Evolutionary conservation across 768 basidiomycete species (phyloP).

Genomic region (Boletus reticuloceps): DNA sequence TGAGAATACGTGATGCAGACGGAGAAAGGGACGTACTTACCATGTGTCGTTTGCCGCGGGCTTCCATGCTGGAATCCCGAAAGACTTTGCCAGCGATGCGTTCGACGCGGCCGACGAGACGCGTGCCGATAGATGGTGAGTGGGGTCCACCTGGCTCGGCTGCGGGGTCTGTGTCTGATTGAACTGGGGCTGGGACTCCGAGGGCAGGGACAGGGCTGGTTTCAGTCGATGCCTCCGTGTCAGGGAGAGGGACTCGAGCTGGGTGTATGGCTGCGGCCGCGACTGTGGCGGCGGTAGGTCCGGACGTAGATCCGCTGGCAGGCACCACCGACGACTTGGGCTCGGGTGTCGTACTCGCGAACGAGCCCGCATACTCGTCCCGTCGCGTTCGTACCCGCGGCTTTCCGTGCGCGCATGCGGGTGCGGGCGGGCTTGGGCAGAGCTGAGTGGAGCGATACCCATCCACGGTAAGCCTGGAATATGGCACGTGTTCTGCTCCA

Average conservation of each 20-base stretch:
- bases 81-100: constrained; percentile 18
- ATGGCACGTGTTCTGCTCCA: background rate
- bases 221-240: background rate
- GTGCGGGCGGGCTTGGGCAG: background rate
- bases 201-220: background rate
- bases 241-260: background rate
- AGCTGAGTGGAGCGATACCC: background rate
- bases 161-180: background rate
- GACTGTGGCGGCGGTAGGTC: no score
- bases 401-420: background rate
- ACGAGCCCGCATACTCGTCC: constrained; percentile 9
- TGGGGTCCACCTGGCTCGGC: no score
- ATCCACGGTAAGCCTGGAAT: constrained; percentile 11
- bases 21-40: background rate
- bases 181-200: background rate
- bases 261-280: no score
- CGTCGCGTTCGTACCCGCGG: constrained; percentile 22
- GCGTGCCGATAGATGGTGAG: background rate
- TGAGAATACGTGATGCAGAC: no score
- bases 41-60: constrained; percentile 17
- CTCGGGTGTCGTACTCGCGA: background rate
- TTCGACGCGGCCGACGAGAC: constrained; percentile 14
- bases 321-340: no score
- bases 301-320: no score
- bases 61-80: constrained; percentile 17